Evolutionary conservation across 208 protist genomes (phyloP).

Genomic region (Blechomonas ayalai): DNA sequence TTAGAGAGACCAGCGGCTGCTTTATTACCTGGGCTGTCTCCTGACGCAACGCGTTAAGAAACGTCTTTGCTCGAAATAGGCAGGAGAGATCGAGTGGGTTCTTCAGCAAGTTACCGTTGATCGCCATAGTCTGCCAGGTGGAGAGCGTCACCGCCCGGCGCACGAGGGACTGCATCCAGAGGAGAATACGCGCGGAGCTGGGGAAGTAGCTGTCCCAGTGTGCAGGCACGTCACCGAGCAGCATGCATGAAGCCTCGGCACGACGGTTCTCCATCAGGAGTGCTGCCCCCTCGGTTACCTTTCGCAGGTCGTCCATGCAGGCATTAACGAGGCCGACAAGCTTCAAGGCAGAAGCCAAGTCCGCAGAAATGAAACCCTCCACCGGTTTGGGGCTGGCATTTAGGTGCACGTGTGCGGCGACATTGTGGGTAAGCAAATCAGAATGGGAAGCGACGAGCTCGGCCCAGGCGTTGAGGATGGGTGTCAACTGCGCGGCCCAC

Average conservation of each 20-base stretch:
- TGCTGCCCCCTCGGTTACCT: slow-evolving; percentile 82
- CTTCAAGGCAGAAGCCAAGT: slow-evolving; percentile 57
- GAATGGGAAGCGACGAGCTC: slow-evolving; percentile 59
- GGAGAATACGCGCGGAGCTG: slow-evolving; percentile 55
- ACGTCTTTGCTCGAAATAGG: slow-evolving; percentile 91
- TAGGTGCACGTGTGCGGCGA: slow-evolving; percentile 7
- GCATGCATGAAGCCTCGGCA: slow-evolving; percentile 64
- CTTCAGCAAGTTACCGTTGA: slow-evolving; percentile 60
- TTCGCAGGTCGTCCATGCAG: slow-evolving; percentile 67
- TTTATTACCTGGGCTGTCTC: slow-evolving; percentile 81
- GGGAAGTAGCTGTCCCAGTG: slow-evolving; percentile 88
- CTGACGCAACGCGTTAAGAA: slow-evolving; percentile 94
- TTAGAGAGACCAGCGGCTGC: slow-evolving; percentile 76
- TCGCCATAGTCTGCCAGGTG: slow-evolving; percentile 49
- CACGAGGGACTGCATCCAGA: slow-evolving; percentile 88
- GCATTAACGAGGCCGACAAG: slow-evolving; percentile 77
- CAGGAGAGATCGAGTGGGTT: slow-evolving; percentile 66
- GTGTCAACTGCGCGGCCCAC: slow-evolving; percentile 75
- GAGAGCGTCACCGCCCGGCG: slow-evolving; percentile 61
- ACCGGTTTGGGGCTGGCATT: slow-evolving; percentile 54
- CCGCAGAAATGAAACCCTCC: slow-evolving; percentile 86
- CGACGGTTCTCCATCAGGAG: slow-evolving; percentile 83
- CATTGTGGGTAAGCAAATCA: slow-evolving; percentile 31
- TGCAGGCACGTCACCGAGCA: slow-evolving; percentile 78
- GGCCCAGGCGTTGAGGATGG: slow-evolving; percentile 83